These are phyloP conservation scores for Epichloe sylvatica DNA, from an alignment of 2,329 filamentous ascomycete genomes.

Conservation along the genomic window DNA sequence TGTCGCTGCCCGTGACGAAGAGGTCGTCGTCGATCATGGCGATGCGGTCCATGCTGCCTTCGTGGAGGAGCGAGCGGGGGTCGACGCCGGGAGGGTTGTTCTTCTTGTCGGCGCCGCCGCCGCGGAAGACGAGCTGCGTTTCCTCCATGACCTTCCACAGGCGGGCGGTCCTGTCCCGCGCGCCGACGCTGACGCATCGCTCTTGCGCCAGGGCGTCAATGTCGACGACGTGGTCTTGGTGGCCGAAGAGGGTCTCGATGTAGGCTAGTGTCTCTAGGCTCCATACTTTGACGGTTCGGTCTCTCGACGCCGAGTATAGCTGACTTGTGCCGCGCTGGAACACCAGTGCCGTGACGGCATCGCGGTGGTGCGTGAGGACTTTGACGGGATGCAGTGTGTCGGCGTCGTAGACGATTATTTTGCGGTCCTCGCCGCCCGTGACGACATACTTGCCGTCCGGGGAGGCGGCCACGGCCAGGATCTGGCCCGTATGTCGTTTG, in stretches of 20 bases:
- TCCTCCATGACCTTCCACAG: slow-evolving; percentile 96
- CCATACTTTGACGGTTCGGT: slow-evolving; percentile 93
- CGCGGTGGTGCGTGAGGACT: slow-evolving; percentile 83
- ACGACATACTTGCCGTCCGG: slow-evolving; percentile 82
- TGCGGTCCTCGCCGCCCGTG: slow-evolving; percentile 74
- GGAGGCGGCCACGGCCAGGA: slow-evolving; percentile 79
- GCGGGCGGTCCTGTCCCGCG: slow-evolving; percentile 78
- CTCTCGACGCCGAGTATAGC: slow-evolving; percentile 78
- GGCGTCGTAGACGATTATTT: slow-evolving; percentile 79
- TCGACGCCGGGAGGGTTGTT: slow-evolving; percentile 30
- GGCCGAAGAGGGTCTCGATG: slow-evolving; percentile 88
- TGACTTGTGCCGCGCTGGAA: slow-evolving; percentile 85
- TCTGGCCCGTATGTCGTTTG: slow-evolving; percentile 65
- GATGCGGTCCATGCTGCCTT: slow-evolving; percentile 85
- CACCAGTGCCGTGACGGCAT: slow-evolving; percentile 68
- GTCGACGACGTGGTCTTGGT: slow-evolving; percentile 81
- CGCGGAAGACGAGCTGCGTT: slow-evolving; percentile 86
- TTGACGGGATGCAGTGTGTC: slow-evolving; percentile 63
- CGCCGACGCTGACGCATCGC: slow-evolving; percentile 79
- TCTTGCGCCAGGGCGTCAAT: slow-evolving; percentile 74
- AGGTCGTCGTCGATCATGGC: slow-evolving; percentile 77
- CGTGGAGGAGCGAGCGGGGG: slow-evolving; percentile 41
- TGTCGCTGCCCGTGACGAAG: slow-evolving; percentile 90
- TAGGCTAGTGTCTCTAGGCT: slow-evolving; percentile 85
- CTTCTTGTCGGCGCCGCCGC: slow-evolving; percentile 53